Evolutionary conservation across 805 yeast species (phyloP).

Genomic region (Candida tammaniensis): DNA sequence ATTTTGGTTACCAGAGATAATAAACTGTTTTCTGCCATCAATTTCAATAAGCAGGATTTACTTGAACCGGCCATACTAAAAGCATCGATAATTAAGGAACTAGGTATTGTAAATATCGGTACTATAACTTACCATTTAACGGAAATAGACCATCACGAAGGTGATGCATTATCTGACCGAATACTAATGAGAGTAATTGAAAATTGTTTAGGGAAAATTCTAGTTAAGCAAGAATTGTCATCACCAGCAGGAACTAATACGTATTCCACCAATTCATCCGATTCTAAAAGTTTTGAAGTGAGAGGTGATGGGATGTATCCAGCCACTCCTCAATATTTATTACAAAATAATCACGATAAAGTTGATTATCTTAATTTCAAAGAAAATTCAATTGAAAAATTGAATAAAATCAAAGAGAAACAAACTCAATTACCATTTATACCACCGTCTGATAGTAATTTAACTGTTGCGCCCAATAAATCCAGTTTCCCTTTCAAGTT

Average conservation of each 20-base stretch:
- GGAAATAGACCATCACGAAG: slow-evolving; percentile 61
- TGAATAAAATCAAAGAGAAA: slow-evolving; percentile 16
- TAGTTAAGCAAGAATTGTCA: slow-evolving; percentile 30
- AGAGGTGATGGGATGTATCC: slow-evolving; percentile 48
- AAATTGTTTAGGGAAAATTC: slow-evolving; percentile 31
- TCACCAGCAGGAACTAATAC: slow-evolving; percentile 33
- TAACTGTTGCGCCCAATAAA: neutral
- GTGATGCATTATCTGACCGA: slow-evolving; percentile 49
- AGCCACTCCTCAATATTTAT: slow-evolving; percentile 66
- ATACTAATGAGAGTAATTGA: slow-evolving; percentile 35
- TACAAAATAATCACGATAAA: slow-evolving; percentile 39
- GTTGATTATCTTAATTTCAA: slow-evolving; percentile 60
- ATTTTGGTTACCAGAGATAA: slow-evolving; percentile 69
- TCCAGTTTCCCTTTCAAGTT: slow-evolving; percentile 10
- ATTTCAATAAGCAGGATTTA: slow-evolving; percentile 15
- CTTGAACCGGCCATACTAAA: slow-evolving; percentile 35
- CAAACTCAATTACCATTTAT: slow-evolving; percentile 8
- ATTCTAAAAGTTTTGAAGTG: slow-evolving; percentile 52
- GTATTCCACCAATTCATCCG: slow-evolving; percentile 50
- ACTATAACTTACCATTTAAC: slow-evolving; percentile 54
- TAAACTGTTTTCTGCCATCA: slow-evolving; percentile 48
- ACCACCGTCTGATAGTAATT: slow-evolving; percentile 6
- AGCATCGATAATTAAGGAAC: slow-evolving; percentile 30
- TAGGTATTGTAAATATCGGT: slow-evolving; percentile 35
- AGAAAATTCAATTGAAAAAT: slow-evolving; percentile 23